Percentiles rank a stretch among this genome's conserved stretches.
Conservation (phyloP, 2,329 filamentous ascomycete species). For the Acephala macrosclerotiorum region DNA sequence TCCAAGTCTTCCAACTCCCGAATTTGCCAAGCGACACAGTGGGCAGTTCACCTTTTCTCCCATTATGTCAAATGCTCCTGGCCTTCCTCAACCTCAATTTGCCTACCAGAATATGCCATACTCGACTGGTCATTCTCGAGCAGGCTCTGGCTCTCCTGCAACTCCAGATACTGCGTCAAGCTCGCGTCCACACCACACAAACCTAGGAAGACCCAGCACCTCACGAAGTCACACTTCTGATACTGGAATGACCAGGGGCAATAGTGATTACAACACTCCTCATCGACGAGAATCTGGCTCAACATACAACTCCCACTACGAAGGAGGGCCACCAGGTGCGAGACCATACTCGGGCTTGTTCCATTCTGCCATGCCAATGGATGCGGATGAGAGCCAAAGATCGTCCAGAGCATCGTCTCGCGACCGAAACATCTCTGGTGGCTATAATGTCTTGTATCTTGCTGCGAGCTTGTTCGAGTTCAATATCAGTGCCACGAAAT, state of each 20-base stretch:
- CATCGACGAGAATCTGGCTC: conserved; percentile 62
- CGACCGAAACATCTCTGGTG: conserved; percentile 59
- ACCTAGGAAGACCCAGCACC: conserved; percentile 59
- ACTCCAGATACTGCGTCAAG: conserved; percentile 60
- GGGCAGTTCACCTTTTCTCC: conserved; percentile 71
- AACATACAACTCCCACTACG: conserved; percentile 58
- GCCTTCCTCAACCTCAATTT: conserved; percentile 60
- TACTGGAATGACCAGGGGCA: conserved; percentile 53
- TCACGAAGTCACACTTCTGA: conserved; percentile 66
- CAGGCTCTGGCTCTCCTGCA: conserved; percentile 64
- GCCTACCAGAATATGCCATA: conserved; percentile 63
- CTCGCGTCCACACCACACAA: conserved; percentile 46
- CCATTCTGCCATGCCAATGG: conserved; percentile 85
- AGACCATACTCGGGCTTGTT: conserved; percentile 78
- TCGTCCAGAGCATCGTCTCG: conserved; percentile 67
- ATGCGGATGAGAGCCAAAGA: conserved; percentile 62
- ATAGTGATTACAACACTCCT: conserved; percentile 54
- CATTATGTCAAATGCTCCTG: conserved; percentile 51
- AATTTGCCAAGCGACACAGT: conserved; percentile 69
- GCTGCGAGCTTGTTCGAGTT: conserved; percentile 96
- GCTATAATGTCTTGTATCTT: conserved; percentile 83
- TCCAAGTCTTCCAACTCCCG: conserved; percentile 69
- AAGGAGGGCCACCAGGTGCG: conserved; percentile 39
- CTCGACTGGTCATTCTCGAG: conserved; percentile 57
- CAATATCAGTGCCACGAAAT: conserved; percentile 90